Base-by-base conservation (phyloP, 2,329 filamentous ascomycete species). In the Microdochium nivale region DNA sequence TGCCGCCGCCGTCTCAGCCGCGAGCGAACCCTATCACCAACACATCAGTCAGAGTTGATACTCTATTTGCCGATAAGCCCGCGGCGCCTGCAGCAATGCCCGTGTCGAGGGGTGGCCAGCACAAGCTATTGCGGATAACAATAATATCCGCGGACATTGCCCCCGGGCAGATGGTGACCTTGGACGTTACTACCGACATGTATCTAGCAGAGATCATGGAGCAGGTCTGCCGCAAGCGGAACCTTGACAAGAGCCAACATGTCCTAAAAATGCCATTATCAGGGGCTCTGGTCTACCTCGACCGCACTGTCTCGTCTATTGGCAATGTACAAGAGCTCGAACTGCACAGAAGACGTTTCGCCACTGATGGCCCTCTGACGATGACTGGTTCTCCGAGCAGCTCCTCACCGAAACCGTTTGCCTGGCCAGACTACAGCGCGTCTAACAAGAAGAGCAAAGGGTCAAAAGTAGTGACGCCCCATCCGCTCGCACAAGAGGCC, bases 161-260 rank as follows among this genome's bases (percentile, higher is more conserved):
- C 9, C 81, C 87, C 47, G 85, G 86, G n/a, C 85, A 86, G 61
- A 82, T 84, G 71, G 79, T 89, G 24, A 85, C 83, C 1, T 71
- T 91, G 19, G 83, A 88, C 55, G 87, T 89, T 47, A 91, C 86
- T 0, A 90, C 87, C 0, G 87, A 92, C 58, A 92, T 85, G 27
- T 94, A 91, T 64, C 80, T 94, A 46, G 87, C 86, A 44, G 88
- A 94, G 65, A 82, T 94, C 25, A 81, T 92, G 49, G 88, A 92
- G 62, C 76, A 83, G 57, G 84, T 88, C 2, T 94, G 88, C 65
- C 80, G 84, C 43, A 88, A 88, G 67, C 77, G 90, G 44, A 83
- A 88, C 53, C 73, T 94, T 0, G 89, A 94, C 65, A 90, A 90
- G 70, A 86, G 79, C 19, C 81, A 85, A 52, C 88, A 90, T 64